Base-by-base conservation (phyloP, 345 rosid genomes). In the Lepidium didymum region DNA sequence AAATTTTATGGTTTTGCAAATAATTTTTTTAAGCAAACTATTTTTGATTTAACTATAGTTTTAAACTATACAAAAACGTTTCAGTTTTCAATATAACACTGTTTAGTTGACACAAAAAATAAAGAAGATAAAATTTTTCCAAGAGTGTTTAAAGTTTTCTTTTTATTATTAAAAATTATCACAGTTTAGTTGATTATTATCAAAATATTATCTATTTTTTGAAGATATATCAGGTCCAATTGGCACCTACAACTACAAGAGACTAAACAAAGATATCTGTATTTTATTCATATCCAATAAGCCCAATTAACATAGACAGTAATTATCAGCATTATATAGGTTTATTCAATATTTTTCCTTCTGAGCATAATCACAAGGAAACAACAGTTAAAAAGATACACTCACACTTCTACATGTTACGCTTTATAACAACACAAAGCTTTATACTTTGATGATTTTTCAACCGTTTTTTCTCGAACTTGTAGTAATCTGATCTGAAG, bases 401-500 rank as follows among this genome's bases (percentile, higher is more conserved):
- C 46, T 45, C 69, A 54, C 40, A 54, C 75, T 54, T 25, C 51
- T 62, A 71, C 75, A 55, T 25, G 75, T 71, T 71, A 71, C 57
- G 56, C 27, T 71, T 70, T 52, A 36, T 11, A 15, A 41, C 35
- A 70, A 19, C 52, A 38, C 51, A 41, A 53, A 70, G 19, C 53
- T 70, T 42, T 45, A 16, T 8, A 53, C n/a, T 42, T 34, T 62
- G 15, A 45, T 64, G 5, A 54, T 8, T 11, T 19, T 18, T 53
- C 12, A 64, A 72, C 70, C 58, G 27, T 46, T 47, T 46, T 64
- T 56, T 1, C 71, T 65, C 76, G 57, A 38, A 19, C 54, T 64
- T 64, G 65, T 72, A 7, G 70, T 23, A 67, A 66, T 74, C 40
- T 75, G 66, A 64, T 74, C 78, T 7, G 83, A 83, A 47, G 82